A percentile compares a stretch with the other conserved stretches of the same genome.
phyloP scores from a whole-genome alignment of 176 grass and related monocot genomes.

The Pontederia crassipes region DNA sequence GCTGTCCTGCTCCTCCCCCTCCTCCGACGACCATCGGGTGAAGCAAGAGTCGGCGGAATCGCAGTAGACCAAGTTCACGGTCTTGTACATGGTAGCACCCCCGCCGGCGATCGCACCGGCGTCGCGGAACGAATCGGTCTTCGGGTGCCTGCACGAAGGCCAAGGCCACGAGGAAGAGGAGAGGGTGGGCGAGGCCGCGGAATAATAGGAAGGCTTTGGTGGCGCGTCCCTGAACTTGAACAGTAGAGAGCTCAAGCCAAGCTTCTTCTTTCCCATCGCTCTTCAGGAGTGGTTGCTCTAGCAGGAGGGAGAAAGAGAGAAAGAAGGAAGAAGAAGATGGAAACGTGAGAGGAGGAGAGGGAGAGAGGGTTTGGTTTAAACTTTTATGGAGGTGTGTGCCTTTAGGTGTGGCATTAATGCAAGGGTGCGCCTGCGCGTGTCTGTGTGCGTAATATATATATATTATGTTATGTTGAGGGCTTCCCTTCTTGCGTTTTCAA shows the following conservation, averaged over 20 bases:
- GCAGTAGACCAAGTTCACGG: conserved; percentile 41
- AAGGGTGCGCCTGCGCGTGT: background rate
- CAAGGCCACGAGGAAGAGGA: conserved; percentile 36
- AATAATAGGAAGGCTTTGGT: background rate
- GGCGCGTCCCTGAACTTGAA: conserved; percentile 22
- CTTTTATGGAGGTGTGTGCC: background rate
- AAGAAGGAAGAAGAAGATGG: background rate
- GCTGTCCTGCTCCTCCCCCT: background rate
- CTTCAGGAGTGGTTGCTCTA: background rate
- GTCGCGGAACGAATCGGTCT: conserved; percentile 59
- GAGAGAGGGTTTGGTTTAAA: conserved; percentile 1
- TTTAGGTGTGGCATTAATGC: conserved; percentile 23
- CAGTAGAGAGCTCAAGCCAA: conserved; percentile 48
- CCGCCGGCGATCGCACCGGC: too few relatives aligned
- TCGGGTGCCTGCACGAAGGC: conserved; percentile 37
- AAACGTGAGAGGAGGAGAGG: conserved; percentile 15
- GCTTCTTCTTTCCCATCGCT: conserved; percentile 45
- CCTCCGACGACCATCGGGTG: background rate
- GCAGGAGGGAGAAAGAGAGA: background rate
- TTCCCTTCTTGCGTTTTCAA: too few relatives aligned
- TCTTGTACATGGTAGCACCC: conserved; percentile 26
- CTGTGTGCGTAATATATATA: too few relatives aligned
- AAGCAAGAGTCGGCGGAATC: conserved; percentile 21
- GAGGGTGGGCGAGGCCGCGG: background rate
- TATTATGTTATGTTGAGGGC: too few relatives aligned